A percentile compares a stretch with the other conserved stretches of the same genome.
These are phyloP conservation scores for Crithidia sp. DNA, from an alignment of 208 protist species.

Conservation along the genomic window DNA sequence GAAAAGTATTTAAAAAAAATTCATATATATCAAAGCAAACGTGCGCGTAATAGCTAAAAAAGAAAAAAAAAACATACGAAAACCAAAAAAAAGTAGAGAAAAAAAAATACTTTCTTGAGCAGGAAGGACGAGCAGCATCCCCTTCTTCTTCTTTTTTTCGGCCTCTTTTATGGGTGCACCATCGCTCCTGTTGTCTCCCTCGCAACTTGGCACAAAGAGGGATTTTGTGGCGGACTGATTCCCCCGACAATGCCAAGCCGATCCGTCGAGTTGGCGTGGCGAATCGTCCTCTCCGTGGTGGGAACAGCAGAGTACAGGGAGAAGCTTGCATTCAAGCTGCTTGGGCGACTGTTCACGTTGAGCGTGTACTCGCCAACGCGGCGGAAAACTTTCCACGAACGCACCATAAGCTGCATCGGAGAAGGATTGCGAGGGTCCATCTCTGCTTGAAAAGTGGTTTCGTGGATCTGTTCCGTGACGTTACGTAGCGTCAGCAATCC, in stretches of 20 bases:
- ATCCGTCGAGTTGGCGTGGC: slow-evolving; percentile 12
- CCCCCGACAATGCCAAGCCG: slow-evolving; percentile 8
- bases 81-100: neutral
- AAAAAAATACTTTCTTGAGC: neutral
- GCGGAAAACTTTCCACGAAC: slow-evolving; percentile 55
- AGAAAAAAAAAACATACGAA: neutral
- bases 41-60: neutral
- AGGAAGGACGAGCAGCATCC: neutral
- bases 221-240: neutral
- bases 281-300: slow-evolving; percentile 4
- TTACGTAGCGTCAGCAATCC: slow-evolving; percentile 64
- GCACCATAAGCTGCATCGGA: slow-evolving; percentile 58
- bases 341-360: slow-evolving; percentile 22
- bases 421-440: slow-evolving; percentile 51
- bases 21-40: neutral
- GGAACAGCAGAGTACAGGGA: slow-evolving; percentile 18
- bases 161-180: neutral
- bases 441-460: slow-evolving; percentile 67
- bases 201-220: neutral
- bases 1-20: neutral
- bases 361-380: slow-evolving; percentile 41
- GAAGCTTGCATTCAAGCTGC: slow-evolving; percentile 30
- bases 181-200: neutral
- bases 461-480: slow-evolving; percentile 59
- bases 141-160: neutral